Percentiles rank a stretch among this genome's conserved stretches.
Evolutionary conservation across 169 alveolate genomes (phyloP).

Genomic region (Cryptosporidium canis): DNA sequence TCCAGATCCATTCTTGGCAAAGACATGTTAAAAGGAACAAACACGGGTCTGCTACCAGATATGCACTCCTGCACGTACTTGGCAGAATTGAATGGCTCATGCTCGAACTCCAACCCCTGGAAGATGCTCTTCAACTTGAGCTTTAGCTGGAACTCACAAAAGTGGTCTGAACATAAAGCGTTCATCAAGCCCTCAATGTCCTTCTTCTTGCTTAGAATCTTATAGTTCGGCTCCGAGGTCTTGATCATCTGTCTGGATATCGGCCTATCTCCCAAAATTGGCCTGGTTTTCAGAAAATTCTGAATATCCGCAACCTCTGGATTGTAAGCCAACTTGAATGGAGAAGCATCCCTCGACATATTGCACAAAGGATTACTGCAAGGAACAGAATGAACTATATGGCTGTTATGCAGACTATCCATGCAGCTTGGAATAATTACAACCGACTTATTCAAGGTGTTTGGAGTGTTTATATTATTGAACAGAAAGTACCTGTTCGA

Average conservation of each 20-base stretch:
- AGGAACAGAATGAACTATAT: background rate
- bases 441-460: constrained; percentile 20
- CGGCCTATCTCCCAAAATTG: background rate
- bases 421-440: constrained; percentile 35
- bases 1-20: background rate
- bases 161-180: constrained; percentile 26
- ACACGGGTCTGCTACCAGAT: background rate
- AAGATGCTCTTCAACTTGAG: constrained; percentile 12
- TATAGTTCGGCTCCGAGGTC: background rate
- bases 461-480: constrained; percentile 5
- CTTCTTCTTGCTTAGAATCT: constrained; percentile 20
- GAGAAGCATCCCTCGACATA: background rate
- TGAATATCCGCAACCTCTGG: background rate
- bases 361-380: constrained; percentile 38
- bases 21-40: constrained; percentile 24
- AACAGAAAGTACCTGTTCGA: constrained; percentile 34
- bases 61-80: constrained; percentile 15
- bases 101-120: constrained; percentile 37
- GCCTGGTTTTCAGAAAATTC: background rate
- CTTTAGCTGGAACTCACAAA: constrained; percentile 45
- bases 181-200: constrained; percentile 18
- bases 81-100: constrained; percentile 8
- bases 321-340: background rate
- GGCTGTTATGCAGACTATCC: constrained; percentile 1
- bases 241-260: background rate